Base-by-base conservation (phyloP, 2,329 filamentous ascomycete genomes). In the Cladosporium sphaerospermum region DNA sequence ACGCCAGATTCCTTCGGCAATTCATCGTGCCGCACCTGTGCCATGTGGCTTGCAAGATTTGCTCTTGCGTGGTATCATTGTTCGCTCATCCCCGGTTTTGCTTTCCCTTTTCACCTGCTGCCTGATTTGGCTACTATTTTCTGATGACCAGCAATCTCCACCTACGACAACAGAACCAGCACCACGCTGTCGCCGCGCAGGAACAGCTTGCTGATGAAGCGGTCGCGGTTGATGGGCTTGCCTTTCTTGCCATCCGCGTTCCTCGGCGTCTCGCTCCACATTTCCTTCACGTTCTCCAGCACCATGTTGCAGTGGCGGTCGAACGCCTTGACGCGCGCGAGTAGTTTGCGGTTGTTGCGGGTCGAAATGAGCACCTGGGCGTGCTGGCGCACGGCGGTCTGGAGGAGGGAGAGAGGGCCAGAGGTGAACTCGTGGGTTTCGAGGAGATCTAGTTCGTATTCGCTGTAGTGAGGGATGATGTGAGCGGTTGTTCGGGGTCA, bases 291-390 rank as follows among this genome's bases (percentile, higher is more conserved):
- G 63, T 96, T 96, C 78, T 96, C 90, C 45, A 96, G 78, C 3
- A 96, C 88, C 93, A 99, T 97, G 76, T 99, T 99, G 82, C 91
- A 97, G 75, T 99, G 93, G 56, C 93, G 82, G 74, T 99, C 93
- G 71, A 99, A 99, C 6, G 93, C 93, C 79, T 99, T 99, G 67
- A 99, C 92, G 59, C 93, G 87, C 48, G 92, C 93, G 52, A 99
- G 85, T 45, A 99, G 81, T 79, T 99, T 99, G 74, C 92, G 88
- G 78, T 97, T 97, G 82, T 96, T 96, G 61, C 93, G 90, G 75
- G 92, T 92, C 52, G 89, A 96, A 69, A 99, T 96, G 60, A 99
- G 83, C 58, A 99, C 92, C 75, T 97, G 93, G 41, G 87, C 88
- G 77, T 96, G 92, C 60, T 87, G 88, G 70, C 91, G 88, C 54